Percentiles rank a stretch among this genome's conserved stretches.
phyloP scores from a whole-genome alignment of 495 filamentous ascomycete genomes.

The Podospora pseudoanserina region DNA sequence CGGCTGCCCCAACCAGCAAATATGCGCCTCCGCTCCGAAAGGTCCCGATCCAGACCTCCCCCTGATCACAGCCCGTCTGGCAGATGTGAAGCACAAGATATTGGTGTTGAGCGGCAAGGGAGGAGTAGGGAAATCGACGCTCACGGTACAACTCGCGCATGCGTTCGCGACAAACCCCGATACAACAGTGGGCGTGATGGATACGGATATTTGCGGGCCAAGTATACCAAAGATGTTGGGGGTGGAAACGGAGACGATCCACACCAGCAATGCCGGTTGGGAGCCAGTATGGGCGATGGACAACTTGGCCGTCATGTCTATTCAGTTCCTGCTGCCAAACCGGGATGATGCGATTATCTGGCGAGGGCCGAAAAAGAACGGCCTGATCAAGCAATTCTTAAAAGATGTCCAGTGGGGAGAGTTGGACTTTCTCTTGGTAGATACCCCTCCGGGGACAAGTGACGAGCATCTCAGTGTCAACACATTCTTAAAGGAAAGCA shows the following conservation, averaged over 20 bases:
- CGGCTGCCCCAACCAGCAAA: constrained; percentile 91
- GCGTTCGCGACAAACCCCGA: constrained; percentile 76
- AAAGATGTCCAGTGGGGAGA: constrained; percentile 98
- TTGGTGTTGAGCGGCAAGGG: constrained; percentile 92
- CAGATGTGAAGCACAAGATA: constrained; percentile 82
- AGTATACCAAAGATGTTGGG: constrained; percentile 98
- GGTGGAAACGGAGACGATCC: constrained; percentile 86
- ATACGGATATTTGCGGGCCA: constrained; percentile 94
- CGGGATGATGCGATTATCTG: constrained; percentile 93
- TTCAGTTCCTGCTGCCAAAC: constrained; percentile 95
- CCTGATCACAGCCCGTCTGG: constrained; percentile 76
- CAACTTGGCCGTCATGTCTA: constrained; percentile 89
- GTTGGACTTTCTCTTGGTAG: constrained; percentile 86
- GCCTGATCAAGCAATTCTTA: constrained; percentile 93
- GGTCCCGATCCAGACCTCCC: constrained; percentile 94
- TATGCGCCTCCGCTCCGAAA: constrained; percentile 91
- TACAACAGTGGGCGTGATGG: constrained; percentile 83
- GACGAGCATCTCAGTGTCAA: constrained; percentile 96
- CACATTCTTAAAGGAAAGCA: constrained; percentile 76
- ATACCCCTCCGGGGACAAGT: constrained; percentile 90
- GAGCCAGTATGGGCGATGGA: constrained; percentile 90
- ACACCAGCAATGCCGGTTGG: constrained; percentile 77
- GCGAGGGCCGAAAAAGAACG: constrained; percentile 97
- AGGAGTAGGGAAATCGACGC: constrained; percentile 93
- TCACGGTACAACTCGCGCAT: constrained; percentile 79